Evolutionary conservation across 1,284 basidiomycete species (phyloP), one percentile per base, ranked within the genome.

Genomic region (Xerocomus tenax): DNA sequence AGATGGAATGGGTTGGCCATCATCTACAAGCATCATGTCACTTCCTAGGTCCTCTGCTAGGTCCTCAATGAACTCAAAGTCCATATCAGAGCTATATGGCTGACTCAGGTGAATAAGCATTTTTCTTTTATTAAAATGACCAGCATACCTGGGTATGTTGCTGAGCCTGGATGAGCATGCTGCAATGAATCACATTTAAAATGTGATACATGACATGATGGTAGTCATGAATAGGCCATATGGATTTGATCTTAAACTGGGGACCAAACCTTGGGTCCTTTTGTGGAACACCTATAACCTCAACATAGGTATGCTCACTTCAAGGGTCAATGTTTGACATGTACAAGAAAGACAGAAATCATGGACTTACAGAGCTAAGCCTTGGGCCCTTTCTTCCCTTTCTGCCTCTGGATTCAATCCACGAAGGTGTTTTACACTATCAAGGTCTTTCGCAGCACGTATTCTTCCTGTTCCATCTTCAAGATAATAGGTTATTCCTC

Each of bases 381-480:
- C 52, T 26, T 29, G 49, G 12, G 26, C 4, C 5, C 0, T 47
- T 36, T 67, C 62, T 10, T 49, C 30, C 15, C 53, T 28, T 36
- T 59, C 60, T 34, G 8, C 41, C 30, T 55, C 50, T 43, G 6
- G 6, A 41, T 47, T 34, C 8, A 16, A n/a, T 8, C 28, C 46
- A 32, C 2, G 12, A 9, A 19, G 10, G 2, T 25, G 12, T 9
- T 0, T 0, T 0, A 54, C 6, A 4, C 45, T 54, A 15, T 9
- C 8, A n/a, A 58, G 21, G 0, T 12, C n/a, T 23, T 48, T 54
- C 0, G 45, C 30, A 28, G 51, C 67, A 18, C 3, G 5, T 34
- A 68, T 62, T 8, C 36, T 55, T 12, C 63, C 63, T 43, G 63
- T 69, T 13, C 67, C 63, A 52, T 65, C 63, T 42, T 68, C 67